phyloP scores from a whole-genome alignment of 495 filamentous ascomycete genomes.

The Ascodesmis nigricans region DNA sequence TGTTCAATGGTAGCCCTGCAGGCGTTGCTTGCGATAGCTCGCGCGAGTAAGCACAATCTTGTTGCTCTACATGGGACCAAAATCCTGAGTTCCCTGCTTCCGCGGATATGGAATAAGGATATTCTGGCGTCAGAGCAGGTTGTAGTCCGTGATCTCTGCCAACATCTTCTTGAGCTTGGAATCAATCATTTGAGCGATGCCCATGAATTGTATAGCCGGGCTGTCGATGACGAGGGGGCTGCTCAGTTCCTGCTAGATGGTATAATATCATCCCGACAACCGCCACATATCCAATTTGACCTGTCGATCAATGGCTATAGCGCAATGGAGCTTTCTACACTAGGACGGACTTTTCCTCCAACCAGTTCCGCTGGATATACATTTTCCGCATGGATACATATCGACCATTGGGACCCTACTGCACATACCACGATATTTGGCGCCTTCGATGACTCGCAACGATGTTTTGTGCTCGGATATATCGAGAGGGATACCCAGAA shows the following conservation, averaged over 20 bases:
- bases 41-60: slow-evolving; percentile 49
- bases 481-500: slow-evolving; percentile 86
- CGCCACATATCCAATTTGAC: slow-evolving; percentile 84
- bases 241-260: slow-evolving; percentile 53
- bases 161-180: slow-evolving; percentile 40
- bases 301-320: slow-evolving; percentile 67
- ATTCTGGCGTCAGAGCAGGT: slow-evolving; percentile 31
- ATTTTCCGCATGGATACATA: slow-evolving; percentile 63
- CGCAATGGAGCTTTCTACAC: slow-evolving; percentile 64
- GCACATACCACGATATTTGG: slow-evolving; percentile 92
- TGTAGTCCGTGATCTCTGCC: slow-evolving; percentile 37
- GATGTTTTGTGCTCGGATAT: slow-evolving; percentile 83
- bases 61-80: slow-evolving; percentile 56
- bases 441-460: slow-evolving; percentile 76
- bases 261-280: slow-evolving; percentile 46
- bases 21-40: slow-evolving; percentile 30
- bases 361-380: slow-evolving; percentile 57
- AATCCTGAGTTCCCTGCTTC: slow-evolving; percentile 48
- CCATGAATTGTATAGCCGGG: slow-evolving; percentile 45
- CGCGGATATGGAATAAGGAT: slow-evolving; percentile 36
- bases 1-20: slow-evolving; percentile 39
- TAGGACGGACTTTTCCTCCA: slow-evolving; percentile 67
- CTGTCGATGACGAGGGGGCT: slow-evolving; percentile 36
- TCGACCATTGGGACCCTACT: slow-evolving; percentile 63
- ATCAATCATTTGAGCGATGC: slow-evolving; percentile 58